phyloP scores from a whole-genome alignment of 2,329 filamentous ascomycete genomes.

The Coniochaeta sp. region DNA sequence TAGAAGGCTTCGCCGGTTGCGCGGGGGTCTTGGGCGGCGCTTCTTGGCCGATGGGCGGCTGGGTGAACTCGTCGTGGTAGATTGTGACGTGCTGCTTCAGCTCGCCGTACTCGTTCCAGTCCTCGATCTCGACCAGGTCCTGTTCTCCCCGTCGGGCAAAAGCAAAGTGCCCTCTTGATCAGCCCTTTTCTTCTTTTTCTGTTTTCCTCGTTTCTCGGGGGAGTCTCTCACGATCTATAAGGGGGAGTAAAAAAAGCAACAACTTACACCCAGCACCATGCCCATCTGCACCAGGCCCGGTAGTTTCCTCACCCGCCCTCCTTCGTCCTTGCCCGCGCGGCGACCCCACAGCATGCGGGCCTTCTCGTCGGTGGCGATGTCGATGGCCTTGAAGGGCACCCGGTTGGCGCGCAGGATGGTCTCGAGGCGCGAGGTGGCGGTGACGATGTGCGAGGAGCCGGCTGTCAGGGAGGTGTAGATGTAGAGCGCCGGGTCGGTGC shows the following conservation, averaged over 20 bases:
- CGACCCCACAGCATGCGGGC: constrained; percentile 85
- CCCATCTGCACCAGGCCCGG: constrained; percentile 86
- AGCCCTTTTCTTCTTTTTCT: too few relatives aligned
- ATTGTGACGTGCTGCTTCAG: constrained; percentile 77
- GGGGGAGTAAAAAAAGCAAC: not conserved
- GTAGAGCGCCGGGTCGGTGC: constrained; percentile 68
- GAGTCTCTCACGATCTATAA: too few relatives aligned
- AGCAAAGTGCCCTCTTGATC: too few relatives aligned
- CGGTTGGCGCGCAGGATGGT: constrained; percentile 94
- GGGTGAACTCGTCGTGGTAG: constrained; percentile 55
- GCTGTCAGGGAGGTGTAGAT: constrained; percentile 95
- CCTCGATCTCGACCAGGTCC: constrained; percentile 91
- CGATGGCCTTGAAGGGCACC: constrained; percentile 86
- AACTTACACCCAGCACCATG: constrained; percentile 74
- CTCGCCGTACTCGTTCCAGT: constrained; percentile 99
- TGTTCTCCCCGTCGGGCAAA: too few relatives aligned
- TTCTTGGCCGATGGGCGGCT: constrained; percentile 46
- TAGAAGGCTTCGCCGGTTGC: constrained; percentile 15
- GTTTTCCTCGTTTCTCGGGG: not conserved
- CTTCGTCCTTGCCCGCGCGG: constrained; percentile 63
- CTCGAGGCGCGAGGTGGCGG: constrained; percentile 89
- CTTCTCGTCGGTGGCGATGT: constrained; percentile 83
- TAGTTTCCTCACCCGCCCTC: constrained; percentile 63
- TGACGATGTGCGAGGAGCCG: constrained; percentile 92
- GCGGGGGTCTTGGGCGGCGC: constrained; percentile 33